Conservation (phyloP, 306 rosid genomes). For the Prunus mira region DNA sequence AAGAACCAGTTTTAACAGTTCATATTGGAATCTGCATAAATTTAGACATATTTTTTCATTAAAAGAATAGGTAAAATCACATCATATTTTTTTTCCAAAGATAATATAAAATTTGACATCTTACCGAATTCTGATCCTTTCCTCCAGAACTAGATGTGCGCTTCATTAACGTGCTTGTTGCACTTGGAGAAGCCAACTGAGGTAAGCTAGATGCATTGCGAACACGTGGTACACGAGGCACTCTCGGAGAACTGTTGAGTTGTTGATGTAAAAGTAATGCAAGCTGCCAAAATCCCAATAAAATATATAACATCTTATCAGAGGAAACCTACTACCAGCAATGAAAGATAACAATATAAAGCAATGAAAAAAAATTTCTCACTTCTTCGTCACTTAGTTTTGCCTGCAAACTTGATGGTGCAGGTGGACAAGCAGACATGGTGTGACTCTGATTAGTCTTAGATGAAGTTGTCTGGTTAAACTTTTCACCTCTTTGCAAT, state of each 20-base stretch:
- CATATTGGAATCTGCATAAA: slow-evolving; percentile 4
- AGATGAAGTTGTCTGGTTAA: slow-evolving; percentile 65
- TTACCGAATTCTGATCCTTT: slow-evolving; percentile 75
- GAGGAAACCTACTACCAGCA: background rate
- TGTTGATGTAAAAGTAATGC: slow-evolving; percentile 94
- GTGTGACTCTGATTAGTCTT: slow-evolving; percentile 66
- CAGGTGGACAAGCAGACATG: slow-evolving; percentile 51
- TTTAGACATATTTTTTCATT: background rate
- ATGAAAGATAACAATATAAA: background rate
- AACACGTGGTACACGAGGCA: slow-evolving; percentile 95
- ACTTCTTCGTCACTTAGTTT: slow-evolving; percentile 95
- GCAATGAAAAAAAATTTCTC: slow-evolving; percentile 19
- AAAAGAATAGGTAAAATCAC: background rate
- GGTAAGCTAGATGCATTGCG: slow-evolving; percentile 82
- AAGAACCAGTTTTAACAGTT: background rate
- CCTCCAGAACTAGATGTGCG: slow-evolving; percentile 68
- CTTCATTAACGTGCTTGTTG: slow-evolving; percentile 72
- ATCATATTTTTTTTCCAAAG: slow-evolving; percentile 1
- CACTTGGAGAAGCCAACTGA: slow-evolving; percentile 67
- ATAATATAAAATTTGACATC: background rate
- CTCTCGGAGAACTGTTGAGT: slow-evolving; percentile 95
- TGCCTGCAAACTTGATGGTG: slow-evolving; percentile 57
- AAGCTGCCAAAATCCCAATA: slow-evolving; percentile 45
- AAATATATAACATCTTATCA: slow-evolving; percentile 10
- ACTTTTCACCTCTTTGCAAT: slow-evolving; percentile 67